Percentiles rank a stretch among this genome's conserved stretches.
Evolutionary conservation across 2,329 filamentous ascomycete genomes (phyloP).

Genomic region (Botrytis galanthina): DNA sequence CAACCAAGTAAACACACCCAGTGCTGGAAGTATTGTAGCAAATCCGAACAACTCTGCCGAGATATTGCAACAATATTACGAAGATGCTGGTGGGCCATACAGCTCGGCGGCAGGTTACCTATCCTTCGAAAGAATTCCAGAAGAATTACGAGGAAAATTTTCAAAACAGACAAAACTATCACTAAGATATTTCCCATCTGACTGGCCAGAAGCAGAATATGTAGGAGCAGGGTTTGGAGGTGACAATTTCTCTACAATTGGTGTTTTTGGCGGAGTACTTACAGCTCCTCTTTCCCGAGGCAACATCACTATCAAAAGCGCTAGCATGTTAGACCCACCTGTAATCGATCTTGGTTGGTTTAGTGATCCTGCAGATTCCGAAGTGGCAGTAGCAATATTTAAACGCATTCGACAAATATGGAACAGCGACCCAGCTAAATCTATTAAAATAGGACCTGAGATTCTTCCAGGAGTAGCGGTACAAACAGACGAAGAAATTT

Average conservation of each 20-base stretch:
- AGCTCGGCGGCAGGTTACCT: slow-evolving; percentile 12
- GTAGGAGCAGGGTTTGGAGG: slow-evolving; percentile 15
- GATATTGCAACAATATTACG: slow-evolving; percentile 4
- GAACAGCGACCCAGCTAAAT: neutral
- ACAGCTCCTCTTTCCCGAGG: slow-evolving; percentile 37
- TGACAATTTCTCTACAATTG: slow-evolving; percentile 1
- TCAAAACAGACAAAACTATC: slow-evolving; percentile 11
- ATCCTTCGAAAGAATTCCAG: slow-evolving; percentile 25
- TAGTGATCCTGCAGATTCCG: slow-evolving; percentile 42
- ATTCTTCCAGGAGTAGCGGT: neutral
- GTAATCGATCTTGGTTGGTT: slow-evolving; percentile 47
- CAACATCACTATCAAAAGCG: slow-evolving; percentile 42
- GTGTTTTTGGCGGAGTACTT: slow-evolving; percentile 30
- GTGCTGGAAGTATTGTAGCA: slow-evolving; percentile 7
- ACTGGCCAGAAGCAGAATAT: slow-evolving; percentile 26
- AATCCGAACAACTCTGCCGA: neutral
- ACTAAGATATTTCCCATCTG: slow-evolving; percentile 11
- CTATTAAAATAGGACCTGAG: neutral
- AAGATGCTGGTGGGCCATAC: slow-evolving; percentile 7
- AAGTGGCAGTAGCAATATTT: slow-evolving; percentile 45
- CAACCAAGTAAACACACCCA: slow-evolving; percentile 19
- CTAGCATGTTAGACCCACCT: slow-evolving; percentile 40
- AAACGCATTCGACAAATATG: slow-evolving; percentile 42
- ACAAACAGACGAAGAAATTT: slow-evolving; percentile 12
- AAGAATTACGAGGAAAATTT: neutral